These are phyloP conservation scores for Salix dunnii DNA, from an alignment of 345 rosid species.

Conservation along the genomic window DNA sequence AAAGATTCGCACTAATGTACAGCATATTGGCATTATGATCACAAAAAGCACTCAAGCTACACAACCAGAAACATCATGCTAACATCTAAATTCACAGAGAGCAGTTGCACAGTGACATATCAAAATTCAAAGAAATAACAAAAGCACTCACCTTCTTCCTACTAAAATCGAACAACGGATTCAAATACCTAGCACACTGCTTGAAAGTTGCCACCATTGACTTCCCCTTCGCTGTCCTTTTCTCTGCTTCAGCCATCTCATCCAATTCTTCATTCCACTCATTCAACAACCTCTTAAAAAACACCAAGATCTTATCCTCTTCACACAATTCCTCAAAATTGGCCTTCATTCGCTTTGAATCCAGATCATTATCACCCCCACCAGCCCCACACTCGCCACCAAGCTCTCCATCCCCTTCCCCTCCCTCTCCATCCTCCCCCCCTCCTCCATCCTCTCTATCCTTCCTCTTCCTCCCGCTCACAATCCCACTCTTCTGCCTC, in stretches of 20 bases:
- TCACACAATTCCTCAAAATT: constrained; percentile 84
- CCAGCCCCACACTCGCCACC: constrained; percentile 31
- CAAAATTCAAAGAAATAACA: background rate
- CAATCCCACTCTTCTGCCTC: constrained; percentile 81
- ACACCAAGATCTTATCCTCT: constrained; percentile 91
- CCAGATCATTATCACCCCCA: constrained; percentile 79
- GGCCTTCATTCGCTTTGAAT: constrained; percentile 77
- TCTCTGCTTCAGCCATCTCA: constrained; percentile 71
- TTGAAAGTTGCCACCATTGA: constrained; percentile 88
- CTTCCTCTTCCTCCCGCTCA: constrained; percentile 74
- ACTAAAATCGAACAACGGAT: constrained; percentile 92
- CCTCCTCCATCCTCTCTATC: constrained; percentile 67
- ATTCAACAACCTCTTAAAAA: constrained; percentile 79
- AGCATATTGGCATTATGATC: background rate
- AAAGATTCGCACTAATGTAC: background rate
- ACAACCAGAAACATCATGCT: background rate
- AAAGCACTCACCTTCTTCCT: constrained; percentile 73
- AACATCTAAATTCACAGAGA: background rate
- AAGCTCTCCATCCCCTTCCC: constrained; percentile 64
- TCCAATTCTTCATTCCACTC: constrained; percentile 94
- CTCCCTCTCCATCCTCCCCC: constrained; percentile 64
- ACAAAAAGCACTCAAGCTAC: background rate
- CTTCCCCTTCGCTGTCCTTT: constrained; percentile 90
- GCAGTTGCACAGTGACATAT: background rate
- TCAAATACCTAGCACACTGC: constrained; percentile 91